Evolutionary conservation across 2,329 filamentous ascomycete genomes (phyloP), one percentile per base, ranked within the genome.

Genomic region (Talaromyces sp.): DNA sequence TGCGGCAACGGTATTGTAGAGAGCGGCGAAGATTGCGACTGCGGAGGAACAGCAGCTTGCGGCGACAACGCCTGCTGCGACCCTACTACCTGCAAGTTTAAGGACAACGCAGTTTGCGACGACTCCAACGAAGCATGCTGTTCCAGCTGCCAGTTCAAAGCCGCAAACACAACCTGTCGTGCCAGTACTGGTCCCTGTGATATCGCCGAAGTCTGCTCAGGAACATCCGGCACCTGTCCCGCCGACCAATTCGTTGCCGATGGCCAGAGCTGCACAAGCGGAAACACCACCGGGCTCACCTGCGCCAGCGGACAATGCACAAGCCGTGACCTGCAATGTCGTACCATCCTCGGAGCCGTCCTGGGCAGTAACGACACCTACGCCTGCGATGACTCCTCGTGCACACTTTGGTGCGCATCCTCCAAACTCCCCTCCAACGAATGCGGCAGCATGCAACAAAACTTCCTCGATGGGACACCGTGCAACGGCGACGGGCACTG

Each of bases 1-100:
- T 99, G 95, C 77, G 95, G 95, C 65, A 99, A 99, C 77, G 95
- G 95, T 62, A 98, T 99, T 69, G 95, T 99, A 60, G 95, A 98
- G 79, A 82, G 85, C 19, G 95, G 92, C 68, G 95, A 99, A 78
- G 90, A 99, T 62, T 99, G 95, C 78, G 95, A 99, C 78, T 99
- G 95, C 73, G 95, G 95, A 67, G 94, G 94, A 63, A 80, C 82
- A 14, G 78, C 81, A 14, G 86, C 86, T 45, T 99, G 95, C 75
- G 86, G 82, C 27, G 78, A 83, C 72, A 95, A 98, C 78, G 73
- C 76, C 14, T 99, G 95, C 82, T 99, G 95, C 79, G 84, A 99
- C 71, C 79, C 93, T 1, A 85, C 79, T 3, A 98, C 95, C 0
- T 99, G 95, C 86, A 91, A 88, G 72, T 97, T 96, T 82, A 90